A percentile compares a stretch with the other conserved stretches of the same genome.
Conservation (phyloP, 2,329 filamentous ascomycete genomes). For the Clonostachys solani region DNA sequence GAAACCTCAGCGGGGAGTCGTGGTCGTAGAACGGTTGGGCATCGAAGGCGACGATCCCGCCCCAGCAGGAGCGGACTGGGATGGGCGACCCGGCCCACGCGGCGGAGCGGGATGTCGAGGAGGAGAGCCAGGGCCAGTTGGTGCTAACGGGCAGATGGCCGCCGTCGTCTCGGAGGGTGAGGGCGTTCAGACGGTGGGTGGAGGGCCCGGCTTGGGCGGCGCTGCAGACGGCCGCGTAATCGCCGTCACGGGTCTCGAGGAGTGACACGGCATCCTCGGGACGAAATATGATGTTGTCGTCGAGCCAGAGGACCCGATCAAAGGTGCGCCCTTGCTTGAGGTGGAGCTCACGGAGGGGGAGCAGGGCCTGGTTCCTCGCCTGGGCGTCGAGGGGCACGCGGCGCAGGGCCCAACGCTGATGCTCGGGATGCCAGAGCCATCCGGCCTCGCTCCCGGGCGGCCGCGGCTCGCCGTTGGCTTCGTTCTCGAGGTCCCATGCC, state of each 20-base stretch:
- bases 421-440: slow-evolving; percentile 35
- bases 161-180: slow-evolving; percentile 40
- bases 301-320: slow-evolving; percentile 58
- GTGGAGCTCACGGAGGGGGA: slow-evolving; percentile 49
- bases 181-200: slow-evolving; percentile 32
- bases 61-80: slow-evolving; percentile 39
- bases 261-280: slow-evolving; percentile 50
- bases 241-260: slow-evolving; percentile 50
- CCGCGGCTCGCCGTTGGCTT: background rate
- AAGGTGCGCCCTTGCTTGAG: slow-evolving; percentile 39
- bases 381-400: slow-evolving; percentile 66
- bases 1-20: slow-evolving; percentile 47
- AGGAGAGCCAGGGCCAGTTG: slow-evolving; percentile 57
- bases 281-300: slow-evolving; percentile 56
- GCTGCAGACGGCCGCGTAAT: slow-evolving; percentile 55
- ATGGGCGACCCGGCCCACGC: slow-evolving; percentile 40
- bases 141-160: slow-evolving; percentile 47
- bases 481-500: slow-evolving; percentile 33
- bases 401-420: slow-evolving; percentile 43
- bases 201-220: slow-evolving; percentile 17
- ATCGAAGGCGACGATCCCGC: slow-evolving; percentile 48
- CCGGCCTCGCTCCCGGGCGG: background rate
- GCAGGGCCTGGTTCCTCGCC: slow-evolving; percentile 58
- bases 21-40: slow-evolving; percentile 46
- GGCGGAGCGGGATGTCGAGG: slow-evolving; percentile 30